Base-by-base conservation (phyloP, 345 rosid species). In the Melastoma malabathricum region DNA sequence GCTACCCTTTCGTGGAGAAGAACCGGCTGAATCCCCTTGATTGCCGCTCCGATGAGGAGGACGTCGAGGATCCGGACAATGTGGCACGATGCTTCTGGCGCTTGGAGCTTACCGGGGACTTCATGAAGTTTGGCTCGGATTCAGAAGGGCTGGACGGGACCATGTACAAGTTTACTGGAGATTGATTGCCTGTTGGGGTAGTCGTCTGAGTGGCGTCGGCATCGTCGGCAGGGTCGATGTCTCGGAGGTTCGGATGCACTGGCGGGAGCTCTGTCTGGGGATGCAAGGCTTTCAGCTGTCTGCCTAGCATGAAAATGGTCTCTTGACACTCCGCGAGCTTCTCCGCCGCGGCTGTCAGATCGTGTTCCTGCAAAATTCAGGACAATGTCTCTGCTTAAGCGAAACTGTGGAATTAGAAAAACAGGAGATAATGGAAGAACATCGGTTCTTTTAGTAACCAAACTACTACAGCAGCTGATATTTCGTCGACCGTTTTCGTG, bases 311-410 rank as follows among this genome's bases (percentile, higher is more conserved):
- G 65, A 84, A 72, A 72, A 93, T 93, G 6, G 99, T 93, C 70
- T 85, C 80, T 57, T 93, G 99, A 68, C 99, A 93, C 76, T 93
- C 94, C 0, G 89, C 86, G 59, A 93, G 74, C 71, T 83, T 93
- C 73, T 83, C 94, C 46, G 95, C 92, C 1, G 99, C 97, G 53
- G 95, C 83, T 6, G 89, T 71, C 60, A 93, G 48, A 22, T 93
- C 97, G 51, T 58, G 76, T 55, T 92, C 96, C 96, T 87, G 84
- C 55, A 51, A 51, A 16, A 51, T 29, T 29, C 12, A 41, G 19
- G 41, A 34, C 25, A 0, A 22, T 31, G 16, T 51, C 44, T 34
- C 44, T 34, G 41, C 12, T 34, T 34, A 34, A 34, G 41, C 41
- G 12, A 34, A 34, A 6, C 41, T 12, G 12, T 34, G 2, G 41